Conservation (phyloP, 2,329 filamentous ascomycete species). For the Xylogone sp. region DNA sequence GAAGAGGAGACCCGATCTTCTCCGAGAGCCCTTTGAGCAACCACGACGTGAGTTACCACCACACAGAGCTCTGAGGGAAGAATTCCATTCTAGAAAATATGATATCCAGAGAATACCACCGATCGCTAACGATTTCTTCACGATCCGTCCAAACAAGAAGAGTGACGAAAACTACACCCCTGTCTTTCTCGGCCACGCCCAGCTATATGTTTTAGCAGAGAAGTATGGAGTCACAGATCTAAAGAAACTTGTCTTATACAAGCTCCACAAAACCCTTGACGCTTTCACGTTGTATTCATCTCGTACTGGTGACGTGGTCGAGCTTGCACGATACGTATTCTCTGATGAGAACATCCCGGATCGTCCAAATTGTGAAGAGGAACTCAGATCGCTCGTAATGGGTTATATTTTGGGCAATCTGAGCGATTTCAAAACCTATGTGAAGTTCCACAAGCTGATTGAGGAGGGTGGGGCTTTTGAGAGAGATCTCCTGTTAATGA, state of each 20-base stretch:
- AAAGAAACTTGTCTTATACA: conserved; percentile 12
- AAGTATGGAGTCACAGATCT: conserved; percentile 13
- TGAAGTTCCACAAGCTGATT: background rate
- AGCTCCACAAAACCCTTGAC: conserved; percentile 14
- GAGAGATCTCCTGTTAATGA: background rate
- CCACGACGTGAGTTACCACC: too few relatives aligned
- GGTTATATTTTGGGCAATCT: conserved; percentile 11
- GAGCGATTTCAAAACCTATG: conserved; percentile 4
- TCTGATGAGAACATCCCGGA: conserved; percentile 13
- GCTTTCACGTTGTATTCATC: conserved; percentile 8
- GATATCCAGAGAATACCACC: conserved; percentile 1
- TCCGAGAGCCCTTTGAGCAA: too few relatives aligned
- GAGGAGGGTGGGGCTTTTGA: background rate
- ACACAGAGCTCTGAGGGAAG: too few relatives aligned
- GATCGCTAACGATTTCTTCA: background rate
- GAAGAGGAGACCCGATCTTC: too few relatives aligned
- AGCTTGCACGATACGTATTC: conserved; percentile 14
- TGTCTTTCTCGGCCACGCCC: conserved; percentile 8
- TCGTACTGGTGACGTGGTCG: conserved; percentile 8
- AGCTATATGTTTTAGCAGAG: conserved; percentile 11
- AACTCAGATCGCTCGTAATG: conserved; percentile 14
- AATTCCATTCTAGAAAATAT: background rate
- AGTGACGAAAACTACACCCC: conserved; percentile 1
- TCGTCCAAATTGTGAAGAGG: conserved; percentile 10
- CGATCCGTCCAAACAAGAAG: conserved; percentile 4